phyloP scores from a whole-genome alignment of 179 eudicot genomes.

The Actinidia arguta region DNA sequence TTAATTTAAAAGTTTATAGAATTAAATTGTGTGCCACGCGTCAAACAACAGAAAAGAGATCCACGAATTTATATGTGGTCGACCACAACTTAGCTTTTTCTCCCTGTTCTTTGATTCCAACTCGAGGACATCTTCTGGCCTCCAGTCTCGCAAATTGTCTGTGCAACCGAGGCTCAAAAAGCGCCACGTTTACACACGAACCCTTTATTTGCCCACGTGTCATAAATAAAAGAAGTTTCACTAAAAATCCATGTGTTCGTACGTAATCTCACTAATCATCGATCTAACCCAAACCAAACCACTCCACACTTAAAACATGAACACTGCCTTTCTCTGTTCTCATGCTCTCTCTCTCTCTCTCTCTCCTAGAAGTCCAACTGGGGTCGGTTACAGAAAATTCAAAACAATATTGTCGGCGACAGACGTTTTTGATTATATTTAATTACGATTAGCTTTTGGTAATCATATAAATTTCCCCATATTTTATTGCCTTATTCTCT shows the following conservation, averaged over 20 bases:
- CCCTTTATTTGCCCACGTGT: neutral
- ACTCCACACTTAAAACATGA: neutral
- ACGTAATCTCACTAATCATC: neutral
- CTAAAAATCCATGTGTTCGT: neutral
- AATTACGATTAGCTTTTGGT: slow-evolving; percentile 27
- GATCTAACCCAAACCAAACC: neutral
- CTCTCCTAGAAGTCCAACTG: neutral
- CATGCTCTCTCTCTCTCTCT: neutral
- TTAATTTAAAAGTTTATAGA: too few relatives aligned
- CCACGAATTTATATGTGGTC: neutral
- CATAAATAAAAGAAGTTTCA: neutral
- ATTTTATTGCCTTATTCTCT: slow-evolving; percentile 5
- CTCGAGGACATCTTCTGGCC: neutral
- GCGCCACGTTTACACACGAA: neutral
- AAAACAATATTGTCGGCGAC: slow-evolving; percentile 33
- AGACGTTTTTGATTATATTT: slow-evolving; percentile 25
- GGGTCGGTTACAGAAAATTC: slow-evolving; percentile 38
- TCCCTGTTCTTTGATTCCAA: neutral
- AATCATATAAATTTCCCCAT: slow-evolving; percentile 3
- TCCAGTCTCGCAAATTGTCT: neutral
- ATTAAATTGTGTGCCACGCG: neutral
- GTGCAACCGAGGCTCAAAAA: neutral
- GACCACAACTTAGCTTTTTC: slow-evolving; percentile 9
- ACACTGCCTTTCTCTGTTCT: neutral
- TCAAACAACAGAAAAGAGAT: neutral